Percentiles rank a stretch among this genome's conserved stretches.
Evolutionary conservation across 2,329 filamentous ascomycete species (phyloP).

Genomic region (Trichophyton equinum): DNA sequence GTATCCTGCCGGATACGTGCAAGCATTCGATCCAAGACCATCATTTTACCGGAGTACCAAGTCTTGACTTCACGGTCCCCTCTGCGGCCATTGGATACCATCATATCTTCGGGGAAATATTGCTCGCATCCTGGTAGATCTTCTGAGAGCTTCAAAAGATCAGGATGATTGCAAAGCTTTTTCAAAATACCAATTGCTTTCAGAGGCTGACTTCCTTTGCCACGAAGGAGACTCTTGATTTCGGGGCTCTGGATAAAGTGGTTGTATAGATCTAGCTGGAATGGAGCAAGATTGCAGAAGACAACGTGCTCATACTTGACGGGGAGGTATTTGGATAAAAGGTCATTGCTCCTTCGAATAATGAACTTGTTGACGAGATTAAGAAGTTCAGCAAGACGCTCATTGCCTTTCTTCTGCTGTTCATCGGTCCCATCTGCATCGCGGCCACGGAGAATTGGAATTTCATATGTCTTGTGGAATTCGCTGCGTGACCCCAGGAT

Average conservation of each 20-base stretch:
- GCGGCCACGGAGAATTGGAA: slow-evolving; percentile 81
- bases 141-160: slow-evolving; percentile 67
- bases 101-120: slow-evolving; percentile 72
- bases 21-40: slow-evolving; percentile 94
- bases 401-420: slow-evolving; percentile 70
- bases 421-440: slow-evolving; percentile 79
- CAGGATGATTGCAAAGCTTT: slow-evolving; percentile 96
- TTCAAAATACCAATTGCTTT: slow-evolving; percentile 96
- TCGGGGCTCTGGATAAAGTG: slow-evolving; percentile 94
- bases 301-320: slow-evolving; percentile 99
- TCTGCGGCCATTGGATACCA: slow-evolving; percentile 74
- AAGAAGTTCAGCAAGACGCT: slow-evolving; percentile 68
- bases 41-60: slow-evolving; percentile 98
- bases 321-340: slow-evolving; percentile 90
- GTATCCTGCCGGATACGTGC: slow-evolving; percentile 90
- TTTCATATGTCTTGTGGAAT: slow-evolving; percentile 86
- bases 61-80: slow-evolving; percentile 84
- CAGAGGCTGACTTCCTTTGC: slow-evolving; percentile 88
- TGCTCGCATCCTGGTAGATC: slow-evolving; percentile 81
- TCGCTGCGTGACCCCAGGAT: slow-evolving; percentile 79
- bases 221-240: slow-evolving; percentile 79
- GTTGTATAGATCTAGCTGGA: slow-evolving; percentile 88
- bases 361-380: slow-evolving; percentile 93
- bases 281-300: slow-evolving; percentile 87
- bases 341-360: slow-evolving; percentile 93